Evolutionary conservation across 1,139 yeast genomes (phyloP), one percentile per base, ranked within the genome.

Genomic region (Taphrina deformans): DNA sequence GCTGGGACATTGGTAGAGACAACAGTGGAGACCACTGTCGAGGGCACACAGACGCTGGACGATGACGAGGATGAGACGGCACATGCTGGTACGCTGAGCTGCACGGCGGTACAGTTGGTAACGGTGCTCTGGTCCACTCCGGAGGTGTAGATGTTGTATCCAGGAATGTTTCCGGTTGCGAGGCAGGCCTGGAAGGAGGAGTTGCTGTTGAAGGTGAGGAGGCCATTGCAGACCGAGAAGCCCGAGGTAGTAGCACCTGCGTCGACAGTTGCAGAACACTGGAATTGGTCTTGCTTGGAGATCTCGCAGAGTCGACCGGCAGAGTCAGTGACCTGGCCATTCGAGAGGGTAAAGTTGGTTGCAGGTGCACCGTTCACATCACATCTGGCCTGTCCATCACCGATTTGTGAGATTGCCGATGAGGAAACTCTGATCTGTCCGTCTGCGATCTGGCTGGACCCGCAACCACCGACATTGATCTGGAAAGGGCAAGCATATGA

Each of bases 1-100:
- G 70, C 71, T 1, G 88, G 88, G 64, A 85, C 78, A n/a, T 67
- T 56, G 65, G 70, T 70, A 14, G 87, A 83, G 73, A 33, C 41
- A 2, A 31, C 55, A 9, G 55, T 51, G 21, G 55, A 14, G 6
- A 27, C 44, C 41, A 45, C 33, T 24, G 61, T 55, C n/a, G 61
- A 44, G n/a, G 61, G 40, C 18, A 45, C 44, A 55, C 61, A 55
- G 44, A 5, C 14, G 44, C 21, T 14, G n/a, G 44, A 12, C 33
- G 27, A n/a, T 27, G 44, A 16, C 18, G 61, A 44, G 16, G 40
- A 24, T 0, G 59, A 14, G 9, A 33, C 27, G 3, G 61, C 26
- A 21, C 61, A 55, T 4, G 51, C 29, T 1, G 61, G 61, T 1
- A 55, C 61, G n/a, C 9, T 16, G 29, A 55, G 61, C 27, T 55